Base-by-base conservation (phyloP, 352 stramenopile species). In the Phytopythium chamaehyphon region DNA sequence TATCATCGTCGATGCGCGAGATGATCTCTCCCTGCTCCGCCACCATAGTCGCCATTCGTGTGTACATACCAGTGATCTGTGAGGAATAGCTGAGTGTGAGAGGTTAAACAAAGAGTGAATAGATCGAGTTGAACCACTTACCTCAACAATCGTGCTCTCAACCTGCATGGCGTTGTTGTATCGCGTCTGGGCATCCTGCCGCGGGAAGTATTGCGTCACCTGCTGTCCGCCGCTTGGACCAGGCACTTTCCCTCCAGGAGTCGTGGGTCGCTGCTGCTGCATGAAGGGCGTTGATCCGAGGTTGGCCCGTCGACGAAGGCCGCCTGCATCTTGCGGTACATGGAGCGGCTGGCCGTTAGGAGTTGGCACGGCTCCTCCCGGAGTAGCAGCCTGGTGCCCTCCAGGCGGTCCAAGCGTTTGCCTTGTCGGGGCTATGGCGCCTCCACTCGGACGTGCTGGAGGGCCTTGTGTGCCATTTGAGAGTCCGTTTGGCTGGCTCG, bases 61-160 rank as follows among this genome's bases (percentile, higher is more conserved):
- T 90, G 66, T 91, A 93, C 83, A 93, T 93, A 19, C 80, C 76
- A 23, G 76, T 87, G 51, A 93, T 93, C 83, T 93, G 28, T 33
- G 5, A 10, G 9, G 28, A 33, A 9, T 9, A 33, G 28, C 5
- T n/a, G 28, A 10, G 9, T 33, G 5, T 33, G 28, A 10, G 28
- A 33, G 28, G 9, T 33, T 33, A 10, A 5, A 33, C 9, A 9
- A 33, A 33, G 9, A 10, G 28, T 38, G 15, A 42, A 49, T 40
- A 23, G 26, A 54, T 19, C 23, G 43, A 43, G n/a, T 8, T 21
- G 38, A 43, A 6, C 15, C 1, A 54, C 58, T 45, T 61, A 91
- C 80, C 73, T 93, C 83, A 16, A 90, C 78, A 47, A 93, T 93
- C 15, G 78, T 90, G 39, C 78, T 90, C 51, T 93, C 83, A 28